Base-by-base conservation (phyloP, 2,329 filamentous ascomycete genomes). In the Scolecobasidium constrictum region DNA sequence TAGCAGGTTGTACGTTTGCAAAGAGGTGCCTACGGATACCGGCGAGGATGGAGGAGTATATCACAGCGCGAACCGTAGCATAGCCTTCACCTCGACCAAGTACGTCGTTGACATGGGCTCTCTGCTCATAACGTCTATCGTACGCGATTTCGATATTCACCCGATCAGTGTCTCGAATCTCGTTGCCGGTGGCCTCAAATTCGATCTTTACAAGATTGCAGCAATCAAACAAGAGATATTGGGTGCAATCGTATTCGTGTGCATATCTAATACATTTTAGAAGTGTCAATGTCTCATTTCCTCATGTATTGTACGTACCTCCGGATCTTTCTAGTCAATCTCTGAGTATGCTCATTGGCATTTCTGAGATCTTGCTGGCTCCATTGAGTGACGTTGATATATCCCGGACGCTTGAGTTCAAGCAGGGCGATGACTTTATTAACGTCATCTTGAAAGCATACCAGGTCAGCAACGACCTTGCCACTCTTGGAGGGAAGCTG, bases 151-250 rank as follows among this genome's bases (percentile, higher is more conserved):
- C 26, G n/a, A 31, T 31, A 31, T 31, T 31, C n/a, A 31, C n/a
- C 26, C 26, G 26, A 31, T 31, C 26, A 31, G 26, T 31, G n/a
- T 31, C n/a, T 31, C n/a, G 26, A 31, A 31, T 31, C 26, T 31
- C 26, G n/a, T 31, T 31, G 26, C 26, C 26, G n/a, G 26, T 31
- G 26, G 26, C 26, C 26, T 31, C 26, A 31, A 31, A 31, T 31
- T 31, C 26, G 26, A 31, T 31, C 26, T 31, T 31, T 31, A 31
- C 9, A 31, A 31, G 26, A 31, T 7, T 31, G 26, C 26, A 31
- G 26, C 26, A 31, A 31, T 31, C 26, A 31, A 31, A 31, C n/a
- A 31, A 31, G 26, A 31, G 26, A 31, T 31, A 31, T 31, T 31
- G 26, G 26, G 26, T 31, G 26, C 26, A 31, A 31, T 31, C 26